These are phyloP conservation scores for Hypoxylon rickii DNA, from an alignment of 495 filamentous ascomycete genomes.

Conservation along the genomic window DNA sequence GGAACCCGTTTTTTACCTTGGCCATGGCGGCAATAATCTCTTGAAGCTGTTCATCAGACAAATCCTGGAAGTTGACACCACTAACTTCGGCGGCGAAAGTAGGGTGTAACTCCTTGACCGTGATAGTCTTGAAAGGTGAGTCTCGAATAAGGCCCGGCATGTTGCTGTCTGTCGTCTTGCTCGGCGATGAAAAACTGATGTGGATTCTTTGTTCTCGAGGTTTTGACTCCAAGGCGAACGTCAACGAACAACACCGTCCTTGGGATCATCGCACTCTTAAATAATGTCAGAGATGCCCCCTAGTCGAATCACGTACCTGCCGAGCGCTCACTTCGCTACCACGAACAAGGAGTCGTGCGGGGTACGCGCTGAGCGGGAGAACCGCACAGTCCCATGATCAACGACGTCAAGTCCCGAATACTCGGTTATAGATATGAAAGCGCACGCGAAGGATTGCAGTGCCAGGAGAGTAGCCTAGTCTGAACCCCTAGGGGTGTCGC, in stretches of 20 bases:
- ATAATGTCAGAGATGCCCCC: slow-evolving; percentile 3
- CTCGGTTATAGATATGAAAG: not conserved
- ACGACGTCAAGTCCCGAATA: slow-evolving; percentile 3
- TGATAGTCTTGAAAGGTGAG: slow-evolving; percentile 42
- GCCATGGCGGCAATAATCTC: slow-evolving; percentile 55
- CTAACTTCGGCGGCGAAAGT: slow-evolving; percentile 60
- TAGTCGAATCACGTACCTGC: slow-evolving; percentile 33
- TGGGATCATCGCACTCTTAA: slow-evolving; percentile 1
- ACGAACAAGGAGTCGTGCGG: slow-evolving; percentile 29
- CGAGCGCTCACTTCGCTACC: slow-evolving; percentile 20
- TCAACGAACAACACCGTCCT: not conserved
- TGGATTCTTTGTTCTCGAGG: not conserved
- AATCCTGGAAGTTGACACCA: slow-evolving; percentile 54
- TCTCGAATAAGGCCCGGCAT: slow-evolving; percentile 38
- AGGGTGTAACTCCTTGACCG: slow-evolving; percentile 53
- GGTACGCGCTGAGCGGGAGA: slow-evolving; percentile 30
- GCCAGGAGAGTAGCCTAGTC: too few relatives aligned
- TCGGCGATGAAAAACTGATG: not conserved
- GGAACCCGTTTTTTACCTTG: slow-evolving; percentile 42
- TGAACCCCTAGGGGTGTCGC: too few relatives aligned
- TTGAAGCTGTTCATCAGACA: slow-evolving; percentile 51
- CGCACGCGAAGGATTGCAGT: slow-evolving; percentile 1
- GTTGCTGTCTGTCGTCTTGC: not conserved
- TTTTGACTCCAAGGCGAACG: not conserved
- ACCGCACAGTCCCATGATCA: slow-evolving; percentile 27